These are phyloP conservation scores for Yamadazyma sp. DNA, from an alignment of 1,139 yeast genomes.

Conservation along the genomic window DNA sequence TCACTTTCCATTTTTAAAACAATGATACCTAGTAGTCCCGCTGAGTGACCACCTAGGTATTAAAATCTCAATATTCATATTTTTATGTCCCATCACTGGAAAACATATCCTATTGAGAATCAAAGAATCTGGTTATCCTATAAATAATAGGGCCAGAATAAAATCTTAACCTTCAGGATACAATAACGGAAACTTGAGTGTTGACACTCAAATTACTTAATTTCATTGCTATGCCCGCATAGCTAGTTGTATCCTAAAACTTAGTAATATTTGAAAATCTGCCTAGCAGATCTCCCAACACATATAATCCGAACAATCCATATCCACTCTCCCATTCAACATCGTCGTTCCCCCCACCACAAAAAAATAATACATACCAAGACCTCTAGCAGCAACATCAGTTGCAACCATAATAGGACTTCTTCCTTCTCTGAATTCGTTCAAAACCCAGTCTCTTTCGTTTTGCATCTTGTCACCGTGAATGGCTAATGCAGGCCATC, in stretches of 20 bases:
- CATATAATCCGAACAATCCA: neutral
- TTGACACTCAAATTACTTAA: neutral
- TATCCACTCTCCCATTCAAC: conserved; percentile 1
- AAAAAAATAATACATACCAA: conserved; percentile 70
- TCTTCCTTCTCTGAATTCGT: conserved; percentile 87
- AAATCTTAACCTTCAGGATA: neutral
- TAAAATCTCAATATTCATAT: neutral
- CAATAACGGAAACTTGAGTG: neutral
- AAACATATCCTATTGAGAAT: conserved; percentile 1
- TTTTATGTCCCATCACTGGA: neutral
- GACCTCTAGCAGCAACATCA: conserved; percentile 99
- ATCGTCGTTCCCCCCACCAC: conserved; percentile 2
- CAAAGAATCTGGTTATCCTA: conserved; percentile 1
- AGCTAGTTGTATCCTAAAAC: conserved; percentile 6
- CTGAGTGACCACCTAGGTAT: neutral
- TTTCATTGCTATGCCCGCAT: conserved; percentile 1
- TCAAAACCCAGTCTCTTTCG: conserved; percentile 98
- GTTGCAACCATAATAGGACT: conserved; percentile 99
- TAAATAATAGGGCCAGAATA: neutral
- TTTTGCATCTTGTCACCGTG: conserved; percentile 98
- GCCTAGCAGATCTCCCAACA: neutral
- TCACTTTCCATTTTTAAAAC: conserved; percentile 6
- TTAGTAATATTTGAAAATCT: conserved; percentile 6
- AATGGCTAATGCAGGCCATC: conserved; percentile 98
- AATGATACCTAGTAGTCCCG: neutral